Evolutionary conservation across 352 stramenopile genomes (phyloP).

Genomic region (Plasmopara halstedii): DNA sequence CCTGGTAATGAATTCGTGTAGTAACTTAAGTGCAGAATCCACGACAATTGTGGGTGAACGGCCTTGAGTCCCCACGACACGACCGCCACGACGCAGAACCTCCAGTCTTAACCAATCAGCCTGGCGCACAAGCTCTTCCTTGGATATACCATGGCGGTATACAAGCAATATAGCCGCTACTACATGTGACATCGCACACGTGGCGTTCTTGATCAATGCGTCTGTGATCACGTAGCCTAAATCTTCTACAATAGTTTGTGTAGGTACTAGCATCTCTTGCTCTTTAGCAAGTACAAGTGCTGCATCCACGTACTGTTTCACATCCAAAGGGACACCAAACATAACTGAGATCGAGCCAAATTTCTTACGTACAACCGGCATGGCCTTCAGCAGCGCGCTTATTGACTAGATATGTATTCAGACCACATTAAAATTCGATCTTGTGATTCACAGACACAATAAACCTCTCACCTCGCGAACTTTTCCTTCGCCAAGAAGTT

Average conservation of each 20-base stretch:
- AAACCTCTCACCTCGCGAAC: constrained; percentile 47
- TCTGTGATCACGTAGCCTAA: constrained; percentile 73
- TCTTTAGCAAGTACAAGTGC: constrained; percentile 17
- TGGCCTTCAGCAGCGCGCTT: constrained; percentile 56
- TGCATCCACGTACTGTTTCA: constrained; percentile 41
- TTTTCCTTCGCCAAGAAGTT: constrained; percentile 72
- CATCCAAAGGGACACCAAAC: constrained; percentile 60
- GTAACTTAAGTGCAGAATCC: constrained; percentile 52
- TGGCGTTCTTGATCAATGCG: constrained; percentile 54
- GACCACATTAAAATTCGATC: background rate
- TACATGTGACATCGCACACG: constrained; percentile 67
- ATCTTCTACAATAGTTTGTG: constrained; percentile 38
- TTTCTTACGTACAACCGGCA: constrained; percentile 62
- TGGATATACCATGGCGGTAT: constrained; percentile 73
- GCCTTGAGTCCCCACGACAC: constrained; percentile 63
- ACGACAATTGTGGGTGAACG: constrained; percentile 58
- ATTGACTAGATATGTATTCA: constrained; percentile 31
- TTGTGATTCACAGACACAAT: background rate
- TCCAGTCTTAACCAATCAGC: constrained; percentile 67
- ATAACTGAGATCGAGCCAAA: constrained; percentile 79
- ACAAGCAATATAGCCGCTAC: constrained; percentile 69
- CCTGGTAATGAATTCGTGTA: constrained; percentile 60
- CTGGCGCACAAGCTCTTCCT: constrained; percentile 60
- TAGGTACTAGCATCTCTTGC: constrained; percentile 29
- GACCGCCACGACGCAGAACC: constrained; percentile 58